These are phyloP conservation scores for Primulina tabacum DNA, from an alignment of 257 asterid species.

Conservation along the genomic window DNA sequence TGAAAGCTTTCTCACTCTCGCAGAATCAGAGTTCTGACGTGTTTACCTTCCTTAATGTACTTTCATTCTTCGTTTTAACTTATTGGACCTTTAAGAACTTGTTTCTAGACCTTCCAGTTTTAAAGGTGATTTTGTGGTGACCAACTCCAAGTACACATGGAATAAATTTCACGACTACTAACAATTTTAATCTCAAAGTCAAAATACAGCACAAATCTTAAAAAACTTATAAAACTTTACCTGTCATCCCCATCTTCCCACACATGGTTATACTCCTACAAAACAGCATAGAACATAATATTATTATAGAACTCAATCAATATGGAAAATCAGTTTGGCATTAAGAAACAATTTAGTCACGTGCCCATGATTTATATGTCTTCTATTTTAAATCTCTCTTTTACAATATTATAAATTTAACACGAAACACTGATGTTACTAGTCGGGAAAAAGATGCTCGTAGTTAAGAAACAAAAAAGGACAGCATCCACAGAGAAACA, in stretches of 20 bases:
- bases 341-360: conserved; percentile 20
- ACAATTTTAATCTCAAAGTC: conserved; percentile 4
- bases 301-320: conserved; percentile 15
- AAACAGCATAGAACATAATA: conserved; percentile 19
- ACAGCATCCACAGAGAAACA: not conserved
- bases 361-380: not conserved
- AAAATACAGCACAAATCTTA: not conserved
- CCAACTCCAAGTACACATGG: not conserved
- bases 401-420: not conserved
- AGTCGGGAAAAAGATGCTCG: not conserved
- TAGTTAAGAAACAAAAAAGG: not conserved
- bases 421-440: not conserved
- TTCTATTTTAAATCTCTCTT: not conserved
- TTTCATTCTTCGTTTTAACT: not conserved
- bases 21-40: not conserved
- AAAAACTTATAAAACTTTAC: conserved; percentile 34
- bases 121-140: not conserved
- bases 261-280: conserved; percentile 75
- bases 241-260: conserved; percentile 94
- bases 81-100: not conserved
- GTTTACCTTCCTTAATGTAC: not conserved
- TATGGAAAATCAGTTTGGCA: conserved; percentile 11
- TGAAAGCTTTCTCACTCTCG: not conserved
- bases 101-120: not conserved
- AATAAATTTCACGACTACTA: not conserved